Evolutionary conservation across 306 rosid genomes (phyloP), one percentile per base, ranked within the genome.

Genomic region (Prinsepia uniflora): DNA sequence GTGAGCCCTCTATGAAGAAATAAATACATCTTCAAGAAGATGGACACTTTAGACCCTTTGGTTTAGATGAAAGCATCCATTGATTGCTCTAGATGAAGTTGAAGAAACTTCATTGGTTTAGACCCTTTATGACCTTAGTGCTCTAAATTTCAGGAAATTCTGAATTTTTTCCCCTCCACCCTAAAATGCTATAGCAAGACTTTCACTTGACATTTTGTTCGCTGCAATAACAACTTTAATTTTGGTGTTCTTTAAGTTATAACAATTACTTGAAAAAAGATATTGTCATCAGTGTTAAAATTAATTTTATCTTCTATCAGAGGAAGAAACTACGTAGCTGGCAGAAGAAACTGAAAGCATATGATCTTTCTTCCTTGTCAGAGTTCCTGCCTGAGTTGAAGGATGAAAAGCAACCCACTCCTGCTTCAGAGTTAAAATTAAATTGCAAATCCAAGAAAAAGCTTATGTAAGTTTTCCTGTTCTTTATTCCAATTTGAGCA

Each of bases 361-460:
- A 89, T 72, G 81, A 87, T 80, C 92, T 94, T 61, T 80, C 90
- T 36, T 22, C 89, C 42, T 87, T 93, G 63, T 22, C 82, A 7
- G 97, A 89, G 39, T 72, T 75, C 73, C 92, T 94, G 80, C 92
- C 96, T 6, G 85, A 86, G 67, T 61, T 86, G 72, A 82, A 82
- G 76, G 75, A 55, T 53, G 64, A 77, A 9, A 65, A 39, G 55
- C 75, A 70, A 70, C 75, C 78, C 52, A 17, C 72, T 68, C 48
- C 30, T 5, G 68, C 58, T 40, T 55, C 54, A 11, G 75, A 83
- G 52, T 54, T 86, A 50, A 94, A 90, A 63, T 70, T 36, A 70
- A 70, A 70, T 58, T 70, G 74, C 30, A 70, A 57, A 70, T 22
- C 43, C 12, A 24, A 56, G 74, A 39, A 40, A 57, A 89, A 81